Conservation (phyloP, 1,284 basidiomycete species). For the Phaffia rhodozyma region DNA sequence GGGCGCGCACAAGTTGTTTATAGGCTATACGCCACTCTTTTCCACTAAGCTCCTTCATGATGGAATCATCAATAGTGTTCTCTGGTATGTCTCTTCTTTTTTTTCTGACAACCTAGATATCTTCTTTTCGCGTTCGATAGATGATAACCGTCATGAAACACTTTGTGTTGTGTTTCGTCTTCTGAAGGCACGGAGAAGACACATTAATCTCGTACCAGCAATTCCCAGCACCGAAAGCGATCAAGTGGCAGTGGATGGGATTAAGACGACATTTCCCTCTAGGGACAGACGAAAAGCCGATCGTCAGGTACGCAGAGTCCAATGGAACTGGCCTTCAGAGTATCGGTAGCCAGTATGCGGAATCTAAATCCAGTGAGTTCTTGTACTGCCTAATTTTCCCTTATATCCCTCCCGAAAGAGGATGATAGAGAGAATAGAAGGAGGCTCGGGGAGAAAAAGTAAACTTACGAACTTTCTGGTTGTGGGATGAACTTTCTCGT, state of each 20-base stretch:
- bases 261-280: constrained; percentile 8
- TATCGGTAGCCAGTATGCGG: not conserved
- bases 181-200: constrained; percentile 2
- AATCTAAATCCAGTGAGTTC: not conserved
- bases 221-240: not conserved
- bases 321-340: not conserved
- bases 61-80: constrained; percentile 9
- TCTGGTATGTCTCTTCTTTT: constrained; percentile 5
- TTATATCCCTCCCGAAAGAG: not conserved
- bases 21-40: constrained; percentile 12
- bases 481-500: not conserved
- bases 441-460: no score
- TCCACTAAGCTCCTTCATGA: constrained; percentile 1
- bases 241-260: constrained; percentile 14
- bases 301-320: not conserved
- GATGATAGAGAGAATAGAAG: no score
- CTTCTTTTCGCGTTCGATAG: not conserved
- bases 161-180: not conserved
- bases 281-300: not conserved
- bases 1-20: not conserved
- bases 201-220: not conserved
- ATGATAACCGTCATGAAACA: not conserved
- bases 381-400: no score
- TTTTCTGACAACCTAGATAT: not conserved
- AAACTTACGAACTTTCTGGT: not conserved